phyloP scores from a whole-genome alignment of 768 basidiomycete genomes.

The Pleurotus tuber-regium region DNA sequence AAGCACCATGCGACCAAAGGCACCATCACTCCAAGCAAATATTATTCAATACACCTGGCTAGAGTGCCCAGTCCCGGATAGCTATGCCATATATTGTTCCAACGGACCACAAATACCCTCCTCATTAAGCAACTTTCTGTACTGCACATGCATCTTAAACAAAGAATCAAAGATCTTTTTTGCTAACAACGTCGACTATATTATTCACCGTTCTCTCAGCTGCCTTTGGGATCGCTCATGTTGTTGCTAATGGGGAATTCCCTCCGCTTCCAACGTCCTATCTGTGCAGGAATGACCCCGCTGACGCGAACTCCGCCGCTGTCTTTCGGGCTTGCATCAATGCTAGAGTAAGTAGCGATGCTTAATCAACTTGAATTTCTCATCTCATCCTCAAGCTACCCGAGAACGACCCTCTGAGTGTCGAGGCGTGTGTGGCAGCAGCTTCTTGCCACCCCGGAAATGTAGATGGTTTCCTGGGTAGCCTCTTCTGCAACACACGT shows the following conservation, averaged over 20 bases:
- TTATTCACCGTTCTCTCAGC: not conserved
- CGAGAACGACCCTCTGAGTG: conserved; percentile 9
- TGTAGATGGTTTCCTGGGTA: conserved; percentile 12
- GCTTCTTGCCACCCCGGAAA: conserved; percentile 15
- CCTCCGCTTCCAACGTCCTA: conserved; percentile 12
- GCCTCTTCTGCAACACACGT: conserved; percentile 10
- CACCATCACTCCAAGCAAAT: too few species aligned
- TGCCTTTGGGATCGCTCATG: not conserved
- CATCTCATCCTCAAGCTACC: conserved; percentile 1
- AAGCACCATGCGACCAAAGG: too few species aligned
- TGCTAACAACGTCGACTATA: not conserved
- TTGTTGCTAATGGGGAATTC: conserved; percentile 13
- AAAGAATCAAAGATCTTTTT: too few species aligned
- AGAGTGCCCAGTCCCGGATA: too few species aligned
- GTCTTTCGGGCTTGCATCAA: conserved; percentile 13
- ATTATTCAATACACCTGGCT: too few species aligned
- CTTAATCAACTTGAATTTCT: not conserved
- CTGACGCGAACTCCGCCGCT: conserved; percentile 13
- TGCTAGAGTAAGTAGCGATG: conserved; percentile 1
- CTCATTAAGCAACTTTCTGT: too few species aligned
- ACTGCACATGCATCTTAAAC: too few species aligned
- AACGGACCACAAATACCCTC: too few species aligned
- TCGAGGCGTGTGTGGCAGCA: conserved; percentile 13
- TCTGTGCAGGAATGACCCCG: conserved; percentile 11
- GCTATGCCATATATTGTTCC: too few species aligned